Percentiles rank a stretch among this genome's conserved stretches.
Evolutionary conservation across 192 early-diverging fungal genomes (phyloP).

Genomic region (Physocladia obscura): DNA sequence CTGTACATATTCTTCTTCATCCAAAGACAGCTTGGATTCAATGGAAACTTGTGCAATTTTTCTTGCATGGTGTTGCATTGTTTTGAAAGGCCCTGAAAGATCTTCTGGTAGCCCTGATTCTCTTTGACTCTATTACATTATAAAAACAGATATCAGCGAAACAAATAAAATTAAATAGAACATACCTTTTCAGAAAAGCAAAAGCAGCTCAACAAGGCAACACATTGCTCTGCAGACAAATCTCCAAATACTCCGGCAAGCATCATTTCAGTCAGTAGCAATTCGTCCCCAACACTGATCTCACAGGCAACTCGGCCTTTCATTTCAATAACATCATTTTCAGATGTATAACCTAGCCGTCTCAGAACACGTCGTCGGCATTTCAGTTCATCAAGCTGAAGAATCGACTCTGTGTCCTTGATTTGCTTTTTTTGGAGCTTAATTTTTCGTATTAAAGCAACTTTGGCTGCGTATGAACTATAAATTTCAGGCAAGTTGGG

Average conservation of each 20-base stretch:
- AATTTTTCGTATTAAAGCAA: slow-evolving; percentile 58
- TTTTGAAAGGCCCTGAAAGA: slow-evolving; percentile 68
- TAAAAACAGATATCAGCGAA: neutral
- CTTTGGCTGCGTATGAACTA: slow-evolving; percentile 65
- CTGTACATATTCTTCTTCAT: slow-evolving; percentile 85
- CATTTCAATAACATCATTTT: slow-evolving; percentile 86
- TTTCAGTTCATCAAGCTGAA: slow-evolving; percentile 92
- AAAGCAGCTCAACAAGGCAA: slow-evolving; percentile 88
- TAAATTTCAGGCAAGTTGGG: slow-evolving; percentile 61
- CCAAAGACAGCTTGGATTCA: slow-evolving; percentile 83
- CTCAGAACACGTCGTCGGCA: slow-evolving; percentile 86
- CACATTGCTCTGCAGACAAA: slow-evolving; percentile 79
- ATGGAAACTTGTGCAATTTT: slow-evolving; percentile 81
- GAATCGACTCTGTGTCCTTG: slow-evolving; percentile 71
- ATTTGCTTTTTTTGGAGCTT: slow-evolving; percentile 72
- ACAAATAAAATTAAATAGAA: neutral
- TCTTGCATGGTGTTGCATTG: slow-evolving; percentile 82
- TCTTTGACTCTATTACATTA: neutral
- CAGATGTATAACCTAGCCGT: slow-evolving; percentile 82
- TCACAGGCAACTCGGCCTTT: slow-evolving; percentile 98
- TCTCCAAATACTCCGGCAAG: slow-evolving; percentile 96
- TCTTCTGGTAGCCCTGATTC: slow-evolving; percentile 71
- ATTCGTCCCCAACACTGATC: slow-evolving; percentile 89
- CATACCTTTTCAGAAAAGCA: slow-evolving; percentile 76
- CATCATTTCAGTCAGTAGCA: slow-evolving; percentile 94